Conservation (phyloP, 1,284 basidiomycete species). For the Cutaneotrichosporon cyanovorans region DNA sequence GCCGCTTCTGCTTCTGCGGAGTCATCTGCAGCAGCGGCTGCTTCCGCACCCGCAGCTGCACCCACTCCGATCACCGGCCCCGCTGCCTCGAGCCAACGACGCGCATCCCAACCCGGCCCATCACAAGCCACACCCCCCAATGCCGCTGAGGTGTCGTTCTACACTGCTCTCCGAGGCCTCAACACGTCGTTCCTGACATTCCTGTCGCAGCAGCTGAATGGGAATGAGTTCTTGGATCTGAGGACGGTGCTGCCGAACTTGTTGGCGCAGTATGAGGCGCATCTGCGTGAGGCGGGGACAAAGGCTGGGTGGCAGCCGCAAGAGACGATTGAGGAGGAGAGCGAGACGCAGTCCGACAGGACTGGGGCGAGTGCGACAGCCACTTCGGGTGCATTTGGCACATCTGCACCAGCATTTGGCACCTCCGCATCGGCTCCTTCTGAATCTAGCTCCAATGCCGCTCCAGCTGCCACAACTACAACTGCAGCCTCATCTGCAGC, state of each 20-base stretch:
- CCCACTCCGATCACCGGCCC: background rate
- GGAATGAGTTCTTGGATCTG: slow-evolving; percentile 70
- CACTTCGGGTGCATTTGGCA: slow-evolving; percentile 8
- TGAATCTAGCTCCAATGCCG: background rate
- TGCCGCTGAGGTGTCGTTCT: slow-evolving; percentile 53
- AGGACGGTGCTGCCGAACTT: slow-evolving; percentile 45
- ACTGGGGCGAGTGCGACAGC: slow-evolving; percentile 23
- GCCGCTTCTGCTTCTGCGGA: slow-evolving; percentile 8
- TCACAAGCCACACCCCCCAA: slow-evolving; percentile 25
- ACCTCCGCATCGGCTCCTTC: too few relatives aligned
- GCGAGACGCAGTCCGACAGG: background rate
- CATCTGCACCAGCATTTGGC: too few relatives aligned
- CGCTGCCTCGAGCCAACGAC: background rate
- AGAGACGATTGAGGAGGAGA: background rate
- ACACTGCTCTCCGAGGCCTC: slow-evolving; percentile 66
- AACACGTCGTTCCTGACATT: slow-evolving; percentile 64
- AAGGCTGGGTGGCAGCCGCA: slow-evolving; percentile 37
- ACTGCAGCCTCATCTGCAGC: slow-evolving; percentile 24
- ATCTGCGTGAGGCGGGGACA: slow-evolving; percentile 55
- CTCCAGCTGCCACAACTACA: slow-evolving; percentile 1
- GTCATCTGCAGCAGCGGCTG: background rate
- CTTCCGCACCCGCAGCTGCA: slow-evolving; percentile 1
- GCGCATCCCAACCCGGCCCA: slow-evolving; percentile 22
- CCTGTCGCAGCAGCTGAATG: slow-evolving; percentile 57
- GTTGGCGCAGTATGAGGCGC: slow-evolving; percentile 58